Base-by-base conservation (phyloP, 352 stramenopile genomes). In the Globisporangium spinosum region DNA sequence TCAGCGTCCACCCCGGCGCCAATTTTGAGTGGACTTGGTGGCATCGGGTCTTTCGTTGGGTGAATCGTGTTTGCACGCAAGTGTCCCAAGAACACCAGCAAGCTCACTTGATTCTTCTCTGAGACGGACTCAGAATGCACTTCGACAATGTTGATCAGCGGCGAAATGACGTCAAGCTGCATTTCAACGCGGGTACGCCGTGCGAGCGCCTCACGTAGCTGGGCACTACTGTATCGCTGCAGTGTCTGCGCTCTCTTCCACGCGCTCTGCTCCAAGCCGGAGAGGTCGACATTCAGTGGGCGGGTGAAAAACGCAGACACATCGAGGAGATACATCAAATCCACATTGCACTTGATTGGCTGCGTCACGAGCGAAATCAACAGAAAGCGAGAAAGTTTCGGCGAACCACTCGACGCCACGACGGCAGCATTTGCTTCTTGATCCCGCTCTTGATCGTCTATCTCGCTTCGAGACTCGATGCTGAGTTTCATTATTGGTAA, bases 41-140 rank as follows among this genome's bases (percentile, higher is more conserved):
- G 59, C 20, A 67, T 29, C 13, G 47, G 20, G 8, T 64, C 58
- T 2, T 75, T 71, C 51, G 61, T 70, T 40, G 69, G 73, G 38
- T 80, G 74, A 34, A 86, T 82, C 17, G 86, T 91, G 2, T 77
- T 78, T 20, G 86, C 86, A 51, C 88, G 82, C 34, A 94, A 68
- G 70, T 93, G 87, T 15, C 87, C 87, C 23, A 93, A 69, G 60
- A 94, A 94, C 38, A 94, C 76, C 25, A 92, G 66, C 10, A 94
- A 70, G 49, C 72, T 82, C 25, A 87, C 80, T 60, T 79, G 73
- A 17, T 79, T 65, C 13, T 67, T 57, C 58, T 77, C 25, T 56
- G 64, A 23, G 5, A 70, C 57, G n/a, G 54, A 38, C 58, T 65
- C 65, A 43, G 72, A 73, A 22, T 80, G 77, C 2, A 82, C 81